Conservation (phyloP, 805 yeast genomes). For the Vanderwaltozyma verrucispora region DNA sequence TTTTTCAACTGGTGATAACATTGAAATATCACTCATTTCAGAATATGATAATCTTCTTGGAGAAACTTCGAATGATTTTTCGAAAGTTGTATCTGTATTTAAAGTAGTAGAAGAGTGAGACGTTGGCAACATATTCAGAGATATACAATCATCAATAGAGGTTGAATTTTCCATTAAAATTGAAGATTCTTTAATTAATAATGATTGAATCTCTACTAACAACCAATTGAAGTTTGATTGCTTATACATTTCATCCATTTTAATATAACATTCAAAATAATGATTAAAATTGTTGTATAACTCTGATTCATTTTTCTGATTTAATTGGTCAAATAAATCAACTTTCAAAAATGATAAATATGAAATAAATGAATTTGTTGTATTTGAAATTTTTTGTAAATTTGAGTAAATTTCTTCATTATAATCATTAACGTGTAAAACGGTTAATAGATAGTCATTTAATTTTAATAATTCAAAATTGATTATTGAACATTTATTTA, state of each 20-base stretch:
- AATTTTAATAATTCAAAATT: background rate
- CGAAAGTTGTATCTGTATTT: too few species aligned
- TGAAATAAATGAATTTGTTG: background rate
- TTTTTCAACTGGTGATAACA: constrained; percentile 25
- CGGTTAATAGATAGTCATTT: background rate
- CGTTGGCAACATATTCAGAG: background rate
- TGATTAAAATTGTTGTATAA: background rate
- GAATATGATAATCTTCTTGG: constrained; percentile 17
- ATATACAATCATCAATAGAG: background rate
- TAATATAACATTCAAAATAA: background rate
- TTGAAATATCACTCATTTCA: constrained; percentile 24
- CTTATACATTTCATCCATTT: constrained; percentile 61
- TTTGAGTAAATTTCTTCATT: background rate
- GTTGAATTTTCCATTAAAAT: background rate
- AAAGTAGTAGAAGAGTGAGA: background rate
- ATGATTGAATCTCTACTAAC: constrained; percentile 21
- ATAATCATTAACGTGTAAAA: background rate
- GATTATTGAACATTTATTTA: background rate
- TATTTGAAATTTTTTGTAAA: background rate
- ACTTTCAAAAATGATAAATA: background rate
- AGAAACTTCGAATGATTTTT: background rate
- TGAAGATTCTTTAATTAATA: background rate
- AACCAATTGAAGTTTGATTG: constrained; percentile 33
- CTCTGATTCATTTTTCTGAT: background rate
- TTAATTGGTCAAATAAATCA: background rate